Conservation (phyloP, 225 moss, liverwort and hornwort species). For the Pseudoscleropodium purum region DNA sequence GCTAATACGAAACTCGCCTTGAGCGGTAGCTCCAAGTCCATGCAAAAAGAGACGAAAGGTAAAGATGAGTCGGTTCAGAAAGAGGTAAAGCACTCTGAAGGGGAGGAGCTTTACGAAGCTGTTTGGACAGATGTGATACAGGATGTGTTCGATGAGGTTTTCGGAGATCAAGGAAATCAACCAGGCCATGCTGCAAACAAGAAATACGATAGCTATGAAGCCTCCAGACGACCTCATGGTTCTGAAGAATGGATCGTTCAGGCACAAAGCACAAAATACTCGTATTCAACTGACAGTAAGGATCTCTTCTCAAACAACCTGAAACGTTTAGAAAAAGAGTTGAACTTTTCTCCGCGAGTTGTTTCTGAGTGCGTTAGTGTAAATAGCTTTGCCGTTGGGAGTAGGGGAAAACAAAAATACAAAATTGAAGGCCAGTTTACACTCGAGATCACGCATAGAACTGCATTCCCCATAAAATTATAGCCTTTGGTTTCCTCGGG, state of each 20-base stretch:
- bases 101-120: background rate
- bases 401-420: background rate
- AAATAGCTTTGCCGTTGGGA: background rate
- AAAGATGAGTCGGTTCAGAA: background rate
- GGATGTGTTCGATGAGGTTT: constrained; percentile 5
- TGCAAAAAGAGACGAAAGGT: background rate
- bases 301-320: background rate
- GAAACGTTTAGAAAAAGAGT: background rate
- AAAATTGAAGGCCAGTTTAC: background rate
- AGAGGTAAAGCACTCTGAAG: background rate
- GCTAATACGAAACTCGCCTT: constrained; percentile 8
- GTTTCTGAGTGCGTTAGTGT: background rate
- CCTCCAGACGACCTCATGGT: background rate
- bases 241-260: constrained; percentile 9
- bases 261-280: constrained; percentile 5
- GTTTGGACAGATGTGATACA: constrained; percentile 20
- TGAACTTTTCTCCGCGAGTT: background rate
- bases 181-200: background rate
- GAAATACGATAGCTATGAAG: background rate
- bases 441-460: background rate
- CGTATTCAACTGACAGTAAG: constrained; percentile 1
- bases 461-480: background rate
- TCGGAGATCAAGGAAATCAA: background rate
- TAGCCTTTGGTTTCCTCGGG: background rate
- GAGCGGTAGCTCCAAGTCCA: background rate